Percentiles rank a stretch among this genome's conserved stretches.
Conservation (phyloP, 371 early-diverging fungal species). For the Capniomyces stellatus region DNA sequence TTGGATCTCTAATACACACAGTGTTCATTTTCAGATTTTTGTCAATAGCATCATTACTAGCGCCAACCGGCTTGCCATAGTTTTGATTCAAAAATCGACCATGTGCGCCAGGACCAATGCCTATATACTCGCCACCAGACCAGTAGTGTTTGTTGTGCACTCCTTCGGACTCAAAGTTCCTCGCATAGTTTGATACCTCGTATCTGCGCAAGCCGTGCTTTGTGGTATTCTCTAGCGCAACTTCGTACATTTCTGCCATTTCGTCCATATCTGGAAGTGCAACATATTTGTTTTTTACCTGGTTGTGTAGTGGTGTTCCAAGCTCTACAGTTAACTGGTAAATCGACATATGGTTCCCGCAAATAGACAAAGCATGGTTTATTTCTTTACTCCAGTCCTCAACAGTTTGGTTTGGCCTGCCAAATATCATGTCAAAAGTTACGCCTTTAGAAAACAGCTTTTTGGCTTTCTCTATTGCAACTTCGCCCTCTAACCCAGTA, state of each 20-base stretch:
- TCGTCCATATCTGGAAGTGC: conserved; percentile 32
- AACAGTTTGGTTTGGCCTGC: conserved; percentile 46
- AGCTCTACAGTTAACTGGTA: conserved; percentile 73
- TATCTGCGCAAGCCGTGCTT: conserved; percentile 49
- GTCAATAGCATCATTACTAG: not conserved
- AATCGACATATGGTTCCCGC: conserved; percentile 45
- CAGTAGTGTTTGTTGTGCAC: conserved; percentile 68
- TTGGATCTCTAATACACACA: not conserved
- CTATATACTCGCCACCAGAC: conserved; percentile 64
- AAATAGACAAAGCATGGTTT: conserved; percentile 28
- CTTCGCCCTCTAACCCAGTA: conserved; percentile 34
- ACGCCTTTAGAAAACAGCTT: conserved; percentile 40
- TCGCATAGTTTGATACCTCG: conserved; percentile 67
- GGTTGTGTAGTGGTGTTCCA: conserved; percentile 41
- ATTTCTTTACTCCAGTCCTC: conserved; percentile 46
- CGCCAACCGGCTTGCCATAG: too few relatives aligned
- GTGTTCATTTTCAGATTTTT: not conserved
- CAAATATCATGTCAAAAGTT: conserved; percentile 78
- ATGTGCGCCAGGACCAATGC: conserved; percentile 78
- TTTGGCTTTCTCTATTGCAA: conserved; percentile 33
- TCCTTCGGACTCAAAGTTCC: conserved; percentile 26
- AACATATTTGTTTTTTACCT: conserved; percentile 19
- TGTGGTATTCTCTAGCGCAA: conserved; percentile 28
- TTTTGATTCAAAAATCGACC: conserved; percentile 53
- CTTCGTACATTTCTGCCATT: conserved; percentile 57